Evolutionary conservation across 257 asterid species (phyloP).

Genomic region (Jacaranda copaia): DNA sequence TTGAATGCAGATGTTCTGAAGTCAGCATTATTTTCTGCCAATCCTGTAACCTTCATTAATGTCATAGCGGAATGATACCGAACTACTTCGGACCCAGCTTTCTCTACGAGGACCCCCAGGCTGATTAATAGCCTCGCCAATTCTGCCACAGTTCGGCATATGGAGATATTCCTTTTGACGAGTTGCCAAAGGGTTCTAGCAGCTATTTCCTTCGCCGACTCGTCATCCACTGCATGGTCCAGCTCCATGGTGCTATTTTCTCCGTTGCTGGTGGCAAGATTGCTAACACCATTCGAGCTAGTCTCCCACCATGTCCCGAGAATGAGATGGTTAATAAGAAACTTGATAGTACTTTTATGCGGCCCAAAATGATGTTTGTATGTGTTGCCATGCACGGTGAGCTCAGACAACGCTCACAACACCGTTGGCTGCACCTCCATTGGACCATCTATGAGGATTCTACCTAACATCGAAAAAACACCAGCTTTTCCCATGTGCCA

Average conservation of each 20-base stretch:
- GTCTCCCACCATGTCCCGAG: conserved; percentile 65
- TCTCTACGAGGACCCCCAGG: conserved; percentile 73
- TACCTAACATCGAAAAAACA: conserved; percentile 62
- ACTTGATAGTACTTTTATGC: too few species aligned
- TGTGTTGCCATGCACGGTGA: too few species aligned
- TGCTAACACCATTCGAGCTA: too few species aligned
- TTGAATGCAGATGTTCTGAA: conserved; percentile 68
- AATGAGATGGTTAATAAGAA: too few species aligned
- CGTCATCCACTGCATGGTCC: too few species aligned
- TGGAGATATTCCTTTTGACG: conserved; percentile 66
- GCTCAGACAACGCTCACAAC: conserved; percentile 73
- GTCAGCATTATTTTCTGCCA: conserved; percentile 69
- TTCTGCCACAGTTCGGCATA: conserved; percentile 85
- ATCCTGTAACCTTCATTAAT: conserved; percentile 74
- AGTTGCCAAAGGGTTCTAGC: too few species aligned
- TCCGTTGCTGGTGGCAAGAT: too few species aligned
- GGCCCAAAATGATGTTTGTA: too few species aligned
- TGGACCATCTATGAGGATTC: conserved; percentile 68
- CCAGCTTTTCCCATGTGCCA: conserved; percentile 55
- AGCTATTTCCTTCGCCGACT: too few species aligned
- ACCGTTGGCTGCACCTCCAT: conserved; percentile 71
- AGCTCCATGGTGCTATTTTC: conserved; percentile 78
- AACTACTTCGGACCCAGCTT: conserved; percentile 70
- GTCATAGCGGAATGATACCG: conserved; percentile 82
- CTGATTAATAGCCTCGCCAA: conserved; percentile 77